Evolutionary conservation across 345 rosid species (phyloP).

Genomic region (Lumnitzera littorea): DNA sequence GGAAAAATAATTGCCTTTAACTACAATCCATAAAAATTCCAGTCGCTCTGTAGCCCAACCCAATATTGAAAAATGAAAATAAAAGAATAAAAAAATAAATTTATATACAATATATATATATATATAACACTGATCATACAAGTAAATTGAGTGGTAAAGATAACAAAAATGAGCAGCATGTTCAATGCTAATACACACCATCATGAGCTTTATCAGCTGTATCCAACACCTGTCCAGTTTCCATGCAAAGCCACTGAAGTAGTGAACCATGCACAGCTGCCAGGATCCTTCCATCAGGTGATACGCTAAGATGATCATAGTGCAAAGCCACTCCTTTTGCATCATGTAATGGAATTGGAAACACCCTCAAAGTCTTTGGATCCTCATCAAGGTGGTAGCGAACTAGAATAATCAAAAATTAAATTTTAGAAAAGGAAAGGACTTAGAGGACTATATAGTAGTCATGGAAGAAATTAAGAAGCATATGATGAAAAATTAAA

Average conservation of each 20-base stretch:
- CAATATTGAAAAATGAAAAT: no score
- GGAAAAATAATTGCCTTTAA: no score
- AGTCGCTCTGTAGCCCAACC: no score
- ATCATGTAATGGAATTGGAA: slow-evolving; percentile 72
- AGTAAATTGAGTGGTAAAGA: not conserved
- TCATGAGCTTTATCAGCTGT: slow-evolving; percentile 88
- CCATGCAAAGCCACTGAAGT: slow-evolving; percentile 81
- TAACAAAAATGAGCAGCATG: not conserved
- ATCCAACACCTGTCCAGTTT: slow-evolving; percentile 79
- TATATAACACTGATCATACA: no score
- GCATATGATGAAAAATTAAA: no score
- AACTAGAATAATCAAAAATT: slow-evolving; percentile 32
- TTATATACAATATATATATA: no score
- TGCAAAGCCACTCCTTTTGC: slow-evolving; percentile 57
- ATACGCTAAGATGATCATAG: slow-evolving; percentile 72
- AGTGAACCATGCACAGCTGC: slow-evolving; percentile 69
- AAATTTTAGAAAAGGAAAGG: not conserved
- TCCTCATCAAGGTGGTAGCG: slow-evolving; percentile 97
- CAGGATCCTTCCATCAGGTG: slow-evolving; percentile 88
- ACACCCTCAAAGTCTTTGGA: slow-evolving; percentile 85
- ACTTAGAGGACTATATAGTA: slow-evolving; percentile 10
- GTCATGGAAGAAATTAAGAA: not conserved
- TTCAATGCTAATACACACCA: slow-evolving; percentile 32
- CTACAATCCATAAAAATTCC: no score
- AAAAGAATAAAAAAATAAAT: no score